Evolutionary conservation across 257 asterid species (phyloP).

Genomic region (Thymus quinquecostatus): DNA sequence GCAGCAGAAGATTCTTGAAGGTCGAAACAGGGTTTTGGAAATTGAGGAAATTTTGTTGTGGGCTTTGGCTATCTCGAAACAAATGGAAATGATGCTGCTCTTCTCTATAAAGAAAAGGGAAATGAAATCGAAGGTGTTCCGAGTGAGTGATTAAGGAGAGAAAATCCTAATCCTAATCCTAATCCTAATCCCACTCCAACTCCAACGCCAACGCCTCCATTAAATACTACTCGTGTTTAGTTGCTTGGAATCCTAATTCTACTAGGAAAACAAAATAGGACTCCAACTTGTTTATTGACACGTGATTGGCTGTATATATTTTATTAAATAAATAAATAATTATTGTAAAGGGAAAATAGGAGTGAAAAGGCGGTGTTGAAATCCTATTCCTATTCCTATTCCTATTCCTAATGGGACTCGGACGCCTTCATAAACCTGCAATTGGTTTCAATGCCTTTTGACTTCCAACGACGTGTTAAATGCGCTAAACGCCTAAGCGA

Average conservation of each 20-base stretch:
- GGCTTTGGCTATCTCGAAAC: neutral
- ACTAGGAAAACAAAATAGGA: neutral
- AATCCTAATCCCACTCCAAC: slow-evolving; percentile 14
- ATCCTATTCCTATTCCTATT: slow-evolving; percentile 17
- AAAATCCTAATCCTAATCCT: no score
- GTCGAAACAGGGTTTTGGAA: neutral
- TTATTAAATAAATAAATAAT: no score
- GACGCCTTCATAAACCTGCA: neutral
- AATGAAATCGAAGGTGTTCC: neutral
- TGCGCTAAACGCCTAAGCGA: neutral
- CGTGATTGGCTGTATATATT: neutral
- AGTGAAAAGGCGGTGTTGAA: neutral
- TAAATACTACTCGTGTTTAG: neutral
- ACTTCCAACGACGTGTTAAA: slow-evolving; percentile 13
- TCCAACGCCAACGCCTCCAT: slow-evolving; percentile 14
- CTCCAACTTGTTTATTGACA: neutral
- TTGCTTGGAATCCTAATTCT: no score
- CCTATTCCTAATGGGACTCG: slow-evolving; percentile 8
- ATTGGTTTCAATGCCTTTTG: slow-evolving; percentile 21
- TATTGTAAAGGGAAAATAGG: neutral
- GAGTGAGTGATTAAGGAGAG: no score
- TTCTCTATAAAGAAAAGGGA: slow-evolving; percentile 16
- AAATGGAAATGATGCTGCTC: neutral
- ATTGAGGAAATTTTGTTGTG: neutral
- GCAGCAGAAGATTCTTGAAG: neutral